Evolutionary conservation across 495 filamentous ascomycete species (phyloP).

Genomic region (Neurospora discreta): DNA sequence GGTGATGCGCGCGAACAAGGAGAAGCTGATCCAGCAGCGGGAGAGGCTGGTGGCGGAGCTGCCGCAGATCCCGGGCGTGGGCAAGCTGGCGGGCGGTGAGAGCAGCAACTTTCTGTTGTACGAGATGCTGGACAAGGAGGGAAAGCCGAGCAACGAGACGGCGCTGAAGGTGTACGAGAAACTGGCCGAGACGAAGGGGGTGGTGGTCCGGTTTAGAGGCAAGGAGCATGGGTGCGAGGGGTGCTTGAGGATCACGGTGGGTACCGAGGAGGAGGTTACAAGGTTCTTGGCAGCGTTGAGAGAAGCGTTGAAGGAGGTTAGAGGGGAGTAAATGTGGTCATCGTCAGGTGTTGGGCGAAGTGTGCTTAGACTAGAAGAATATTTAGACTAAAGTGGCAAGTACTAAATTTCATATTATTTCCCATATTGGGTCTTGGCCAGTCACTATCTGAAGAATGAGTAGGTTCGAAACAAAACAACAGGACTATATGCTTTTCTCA

Average conservation of each 20-base stretch:
- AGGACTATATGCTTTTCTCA: not conserved
- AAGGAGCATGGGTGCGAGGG: conserved; percentile 84
- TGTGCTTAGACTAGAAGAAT: not conserved
- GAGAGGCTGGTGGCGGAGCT: conserved; percentile 63
- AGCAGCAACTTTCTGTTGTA: conserved; percentile 85
- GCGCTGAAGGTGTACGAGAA: conserved; percentile 72
- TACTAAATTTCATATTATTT: not conserved
- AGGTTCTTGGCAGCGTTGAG: conserved; percentile 60
- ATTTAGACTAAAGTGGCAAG: not conserved
- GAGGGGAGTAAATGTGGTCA: conserved; percentile 9
- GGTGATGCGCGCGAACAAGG: conserved; percentile 58
- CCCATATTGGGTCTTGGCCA: not conserved
- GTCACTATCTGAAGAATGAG: not conserved
- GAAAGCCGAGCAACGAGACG: conserved; percentile 62
- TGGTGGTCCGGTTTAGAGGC: conserved; percentile 87
- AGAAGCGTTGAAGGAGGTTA: conserved; percentile 47
- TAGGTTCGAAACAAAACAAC: not conserved
- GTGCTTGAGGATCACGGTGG: conserved; percentile 84
- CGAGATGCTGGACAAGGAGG: conserved; percentile 65
- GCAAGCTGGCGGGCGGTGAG: conserved; percentile 66
- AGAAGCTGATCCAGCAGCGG: conserved; percentile 61
- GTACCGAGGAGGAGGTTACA: conserved; percentile 76
- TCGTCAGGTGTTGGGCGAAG: not conserved
- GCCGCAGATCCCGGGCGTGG: conserved; percentile 65
- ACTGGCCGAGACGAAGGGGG: conserved; percentile 76